Conservation (phyloP, 176 grass and related monocot genomes). For the Pontederia crassipes region DNA sequence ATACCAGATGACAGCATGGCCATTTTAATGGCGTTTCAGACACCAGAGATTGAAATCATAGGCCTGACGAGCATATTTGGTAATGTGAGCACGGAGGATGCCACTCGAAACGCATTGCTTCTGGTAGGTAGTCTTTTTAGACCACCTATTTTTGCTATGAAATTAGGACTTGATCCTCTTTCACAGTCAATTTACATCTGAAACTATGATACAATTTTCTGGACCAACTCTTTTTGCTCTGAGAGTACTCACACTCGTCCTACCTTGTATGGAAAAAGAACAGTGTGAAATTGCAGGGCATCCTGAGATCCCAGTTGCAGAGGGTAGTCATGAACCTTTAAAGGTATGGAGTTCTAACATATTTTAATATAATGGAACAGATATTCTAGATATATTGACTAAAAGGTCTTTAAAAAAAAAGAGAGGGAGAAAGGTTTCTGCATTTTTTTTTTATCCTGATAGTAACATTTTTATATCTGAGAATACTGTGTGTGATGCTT, state of each 20-base stretch:
- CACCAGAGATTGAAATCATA: slow-evolving; percentile 38
- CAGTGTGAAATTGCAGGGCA: slow-evolving; percentile 83
- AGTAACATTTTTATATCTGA: background rate
- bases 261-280: slow-evolving; percentile 23
- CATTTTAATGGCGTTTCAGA: slow-evolving; percentile 79
- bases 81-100: slow-evolving; percentile 49
- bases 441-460: no score
- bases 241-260: background rate
- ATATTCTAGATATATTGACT: background rate
- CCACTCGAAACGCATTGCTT: slow-evolving; percentile 69
- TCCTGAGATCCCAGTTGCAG: slow-evolving; percentile 52
- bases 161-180: background rate
- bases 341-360: slow-evolving; percentile 30
- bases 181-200: background rate
- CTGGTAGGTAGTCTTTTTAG: slow-evolving; percentile 34
- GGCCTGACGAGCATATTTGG: slow-evolving; percentile 90
- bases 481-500: background rate
- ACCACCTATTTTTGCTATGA: background rate
- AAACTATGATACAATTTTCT: background rate
- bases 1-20: slow-evolving; percentile 71
- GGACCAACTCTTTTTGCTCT: background rate
- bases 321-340: slow-evolving; percentile 64
- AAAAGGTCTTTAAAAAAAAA: background rate
- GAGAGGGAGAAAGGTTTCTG: background rate
- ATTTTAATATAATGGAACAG: background rate